Evolutionary conservation across 371 early-diverging fungal species (phyloP).

Genomic region (Phascolomyces articulosus): DNA sequence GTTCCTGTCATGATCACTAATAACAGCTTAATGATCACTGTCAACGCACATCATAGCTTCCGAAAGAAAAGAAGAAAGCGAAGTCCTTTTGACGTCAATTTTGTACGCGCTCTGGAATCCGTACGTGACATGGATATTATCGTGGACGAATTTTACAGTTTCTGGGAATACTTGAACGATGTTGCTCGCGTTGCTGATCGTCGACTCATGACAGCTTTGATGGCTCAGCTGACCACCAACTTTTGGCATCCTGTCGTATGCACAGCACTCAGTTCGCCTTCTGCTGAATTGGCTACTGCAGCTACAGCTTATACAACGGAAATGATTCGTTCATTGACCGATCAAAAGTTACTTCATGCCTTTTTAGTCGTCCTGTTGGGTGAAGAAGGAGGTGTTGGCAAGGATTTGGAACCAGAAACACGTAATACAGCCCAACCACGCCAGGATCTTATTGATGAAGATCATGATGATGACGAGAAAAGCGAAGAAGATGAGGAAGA

Average conservation of each 20-base stretch:
- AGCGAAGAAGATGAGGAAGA: slow-evolving; percentile 18
- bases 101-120: slow-evolving; percentile 38
- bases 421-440: slow-evolving; percentile 18
- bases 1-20: slow-evolving; percentile 52
- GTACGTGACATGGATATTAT: slow-evolving; percentile 36
- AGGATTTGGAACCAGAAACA: slow-evolving; percentile 50
- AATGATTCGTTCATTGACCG: slow-evolving; percentile 54
- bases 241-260: slow-evolving; percentile 58
- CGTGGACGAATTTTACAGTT: slow-evolving; percentile 52
- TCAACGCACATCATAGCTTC: slow-evolving; percentile 49
- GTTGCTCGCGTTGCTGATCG: slow-evolving; percentile 53
- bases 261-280: slow-evolving; percentile 46
- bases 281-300: slow-evolving; percentile 43
- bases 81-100: slow-evolving; percentile 49
- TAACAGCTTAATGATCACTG: slow-evolving; percentile 47
- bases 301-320: slow-evolving; percentile 54
- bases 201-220: slow-evolving; percentile 47
- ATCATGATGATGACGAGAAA: slow-evolving; percentile 18
- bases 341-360: slow-evolving; percentile 48
- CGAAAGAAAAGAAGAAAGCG: slow-evolving; percentile 53
- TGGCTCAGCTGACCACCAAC: slow-evolving; percentile 49
- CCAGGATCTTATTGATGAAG: slow-evolving; percentile 34
- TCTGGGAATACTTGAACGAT: slow-evolving; percentile 55
- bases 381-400: slow-evolving; percentile 54
- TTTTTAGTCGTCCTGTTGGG: slow-evolving; percentile 49